Evolutionary conservation across 345 rosid species (phyloP).

Genomic region (Triadica sebifera): DNA sequence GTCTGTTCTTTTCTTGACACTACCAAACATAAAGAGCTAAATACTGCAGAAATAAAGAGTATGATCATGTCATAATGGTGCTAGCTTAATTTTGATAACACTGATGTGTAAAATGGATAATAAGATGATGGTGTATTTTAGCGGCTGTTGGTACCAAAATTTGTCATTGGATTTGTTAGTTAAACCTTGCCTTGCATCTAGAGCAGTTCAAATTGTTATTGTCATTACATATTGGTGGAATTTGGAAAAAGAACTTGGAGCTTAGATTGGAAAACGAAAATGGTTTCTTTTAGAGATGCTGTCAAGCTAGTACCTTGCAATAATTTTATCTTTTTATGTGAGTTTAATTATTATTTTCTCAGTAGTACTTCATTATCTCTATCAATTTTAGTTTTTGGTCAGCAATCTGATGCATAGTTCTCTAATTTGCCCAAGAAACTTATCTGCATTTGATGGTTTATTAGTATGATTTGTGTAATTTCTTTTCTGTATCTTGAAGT

Average conservation of each 20-base stretch:
- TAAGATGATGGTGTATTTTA: neutral
- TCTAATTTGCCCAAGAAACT: neutral
- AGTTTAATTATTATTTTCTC: neutral
- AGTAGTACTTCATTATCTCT: neutral
- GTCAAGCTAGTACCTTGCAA: neutral
- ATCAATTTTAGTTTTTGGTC: neutral
- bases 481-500: too few relatives aligned
- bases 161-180: neutral
- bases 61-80: neutral
- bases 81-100: neutral
- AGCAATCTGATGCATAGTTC: neutral
- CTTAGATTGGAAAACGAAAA: neutral
- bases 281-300: neutral
- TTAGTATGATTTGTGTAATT: neutral
- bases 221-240: neutral
- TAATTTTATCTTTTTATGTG: neutral
- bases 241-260: neutral
- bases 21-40: neutral
- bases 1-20: neutral
- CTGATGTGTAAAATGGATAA: neutral
- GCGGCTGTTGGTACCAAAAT: neutral
- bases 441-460: neutral
- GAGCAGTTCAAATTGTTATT: neutral
- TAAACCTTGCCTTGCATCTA: neutral
- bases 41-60: too few relatives aligned